Evolutionary conservation across 176 grass and related monocot species (phyloP), one percentile per base, ranked within the genome.

Genomic region (Carex kokanica): DNA sequence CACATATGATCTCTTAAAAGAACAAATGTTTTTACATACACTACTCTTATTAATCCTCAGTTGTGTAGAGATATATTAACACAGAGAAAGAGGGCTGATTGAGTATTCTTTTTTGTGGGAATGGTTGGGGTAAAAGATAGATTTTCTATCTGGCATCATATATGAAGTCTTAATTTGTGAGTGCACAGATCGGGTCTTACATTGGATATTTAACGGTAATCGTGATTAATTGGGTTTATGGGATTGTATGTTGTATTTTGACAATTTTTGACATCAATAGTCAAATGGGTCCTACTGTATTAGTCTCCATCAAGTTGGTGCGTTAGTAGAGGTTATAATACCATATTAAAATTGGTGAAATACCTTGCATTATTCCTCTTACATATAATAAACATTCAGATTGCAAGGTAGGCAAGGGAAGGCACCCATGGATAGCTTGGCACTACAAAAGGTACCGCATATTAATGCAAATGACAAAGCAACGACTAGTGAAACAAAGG

Each of bases 331-430:
- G 21, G 47, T 54, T 55, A 25, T n/a, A n/a, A n/a, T 75, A 29
- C 36, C 49, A 29, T 27, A 31, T 54, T 75, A 75, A 75, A 74
- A 75, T 75, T 54, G 23, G 1, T 17, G 24, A 29, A 29, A 16
- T 54, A 16, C 13, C 29, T 67, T 36, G 47, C 45, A 54, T 75
- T 14, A 29, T 55, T 75, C 47, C 6, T 29, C 72, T 75, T 16
- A 75, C 47, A 23, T 75, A 31, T 54, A 12, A 20, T 54, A 53
- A 75, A 75, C 21, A 64, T 81, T 47, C 25, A 82, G 79, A n/a
- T 62, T 38, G 29, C 58, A 62, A 66, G 60, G 40, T 47, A 82
- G 62, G 40, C 41, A 49, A 2, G 79, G 61, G 6, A 62, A 82
- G 38, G 62, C 56, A 29, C 56, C 20, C 17, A 66, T 64, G 21